These are phyloP conservation scores for Diaporthe velutina DNA, from an alignment of 2,329 filamentous ascomycete species.

Conservation along the genomic window DNA sequence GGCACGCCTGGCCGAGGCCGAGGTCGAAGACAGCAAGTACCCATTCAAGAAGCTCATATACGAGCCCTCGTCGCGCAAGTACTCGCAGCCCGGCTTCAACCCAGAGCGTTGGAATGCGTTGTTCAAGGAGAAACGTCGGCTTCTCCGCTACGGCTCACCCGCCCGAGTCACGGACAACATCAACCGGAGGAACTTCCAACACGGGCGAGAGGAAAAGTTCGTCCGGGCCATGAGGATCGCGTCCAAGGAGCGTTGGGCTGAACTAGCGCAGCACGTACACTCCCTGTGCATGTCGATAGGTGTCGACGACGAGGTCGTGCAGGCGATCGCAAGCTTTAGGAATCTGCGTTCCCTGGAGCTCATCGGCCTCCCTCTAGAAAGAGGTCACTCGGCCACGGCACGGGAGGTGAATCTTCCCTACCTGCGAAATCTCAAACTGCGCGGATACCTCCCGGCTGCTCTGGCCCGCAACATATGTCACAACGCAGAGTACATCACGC, in stretches of 20 bases:
- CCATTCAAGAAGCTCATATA: conserved; percentile 12
- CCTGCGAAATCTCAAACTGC: neutral
- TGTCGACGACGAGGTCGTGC: conserved; percentile 3
- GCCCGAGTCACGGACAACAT: neutral
- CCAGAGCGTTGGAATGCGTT: neutral
- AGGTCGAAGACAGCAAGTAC: neutral
- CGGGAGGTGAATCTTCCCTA: neutral
- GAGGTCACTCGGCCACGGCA: neutral
- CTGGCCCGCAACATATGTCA: neutral
- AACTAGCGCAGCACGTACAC: neutral
- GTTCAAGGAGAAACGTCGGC: neutral
- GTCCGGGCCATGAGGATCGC: neutral
- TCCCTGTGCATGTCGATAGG: conserved; percentile 4
- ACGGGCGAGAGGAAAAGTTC: conserved; percentile 7
- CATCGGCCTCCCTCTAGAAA: neutral
- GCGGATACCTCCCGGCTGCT: neutral
- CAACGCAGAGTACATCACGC: neutral
- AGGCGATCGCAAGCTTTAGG: neutral
- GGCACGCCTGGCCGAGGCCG: neutral
- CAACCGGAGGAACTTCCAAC: neutral
- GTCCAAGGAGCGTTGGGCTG: conserved; percentile 1
- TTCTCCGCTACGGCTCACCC: neutral
- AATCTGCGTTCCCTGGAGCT: conserved; percentile 1
- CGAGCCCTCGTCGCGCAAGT: neutral
- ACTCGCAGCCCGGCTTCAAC: neutral